Conservation (phyloP, 345 rosid genomes). For the Fremontodendron californicum region DNA sequence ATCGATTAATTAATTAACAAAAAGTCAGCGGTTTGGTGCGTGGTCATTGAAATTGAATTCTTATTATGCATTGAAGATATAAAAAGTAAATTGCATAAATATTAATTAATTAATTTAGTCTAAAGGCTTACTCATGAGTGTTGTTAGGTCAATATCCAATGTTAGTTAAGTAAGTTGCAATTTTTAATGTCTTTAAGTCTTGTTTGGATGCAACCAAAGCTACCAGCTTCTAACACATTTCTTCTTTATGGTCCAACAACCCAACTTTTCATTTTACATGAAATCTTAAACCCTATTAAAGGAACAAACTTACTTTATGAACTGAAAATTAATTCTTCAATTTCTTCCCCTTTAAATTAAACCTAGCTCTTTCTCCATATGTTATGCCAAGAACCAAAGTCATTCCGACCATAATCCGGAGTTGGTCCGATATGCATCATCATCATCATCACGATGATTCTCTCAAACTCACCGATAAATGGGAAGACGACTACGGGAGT, state of each 20-base stretch:
- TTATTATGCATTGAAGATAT: too few species aligned
- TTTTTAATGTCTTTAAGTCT: not conserved
- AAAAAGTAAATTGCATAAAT: not conserved
- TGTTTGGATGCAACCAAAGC: constrained; percentile 7
- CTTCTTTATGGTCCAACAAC: constrained; percentile 9
- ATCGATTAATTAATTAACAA: too few species aligned
- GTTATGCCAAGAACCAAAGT: constrained; percentile 23
- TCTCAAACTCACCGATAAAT: constrained; percentile 18
- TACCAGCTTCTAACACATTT: not conserved
- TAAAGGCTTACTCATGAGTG: not conserved
- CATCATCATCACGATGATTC: not conserved
- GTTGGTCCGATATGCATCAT: constrained; percentile 11
- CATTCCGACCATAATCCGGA: constrained; percentile 5
- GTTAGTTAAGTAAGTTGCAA: constrained; percentile 5
- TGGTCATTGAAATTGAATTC: not conserved
- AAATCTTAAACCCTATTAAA: not conserved
- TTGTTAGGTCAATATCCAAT: not conserved
- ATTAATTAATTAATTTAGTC: too few species aligned
- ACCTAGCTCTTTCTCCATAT: not conserved
- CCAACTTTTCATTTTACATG: not conserved
- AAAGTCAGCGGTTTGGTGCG: too few species aligned
- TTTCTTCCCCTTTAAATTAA: not conserved
- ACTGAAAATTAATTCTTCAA: not conserved
- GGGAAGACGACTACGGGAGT: constrained; percentile 21
- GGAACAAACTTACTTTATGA: too few species aligned